Percentiles rank a stretch among this genome's conserved stretches.
Evolutionary conservation across 75 land plant species (phyloP).

Genomic region (Selaginella moellendorffii): DNA sequence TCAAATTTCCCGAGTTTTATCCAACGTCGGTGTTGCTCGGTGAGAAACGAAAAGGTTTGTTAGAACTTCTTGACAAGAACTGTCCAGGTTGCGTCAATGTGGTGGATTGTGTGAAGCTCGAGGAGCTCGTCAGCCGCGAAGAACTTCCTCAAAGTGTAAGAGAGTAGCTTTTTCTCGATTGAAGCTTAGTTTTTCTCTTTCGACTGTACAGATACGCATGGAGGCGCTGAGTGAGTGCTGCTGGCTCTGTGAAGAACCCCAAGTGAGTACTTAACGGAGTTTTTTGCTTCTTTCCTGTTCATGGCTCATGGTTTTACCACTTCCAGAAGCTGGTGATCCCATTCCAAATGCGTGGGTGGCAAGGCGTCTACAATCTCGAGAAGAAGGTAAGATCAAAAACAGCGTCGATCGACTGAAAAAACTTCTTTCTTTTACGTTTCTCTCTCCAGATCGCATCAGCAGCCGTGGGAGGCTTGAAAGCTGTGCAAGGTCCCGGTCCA

Average conservation of each 20-base stretch:
- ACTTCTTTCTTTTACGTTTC: neutral
- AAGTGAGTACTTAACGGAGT: slow-evolving; percentile 5
- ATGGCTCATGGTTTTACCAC: too few species aligned
- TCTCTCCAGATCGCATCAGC: slow-evolving; percentile 37
- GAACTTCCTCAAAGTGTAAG: slow-evolving; percentile 54
- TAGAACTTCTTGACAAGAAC: too few species aligned
- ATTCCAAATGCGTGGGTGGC: slow-evolving; percentile 81
- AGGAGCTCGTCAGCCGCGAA: slow-evolving; percentile 59
- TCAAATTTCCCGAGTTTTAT: slow-evolving; percentile 74
- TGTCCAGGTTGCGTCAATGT: slow-evolving; percentile 81
- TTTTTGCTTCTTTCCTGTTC: neutral
- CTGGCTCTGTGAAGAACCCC: slow-evolving; percentile 86
- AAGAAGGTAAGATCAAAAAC: slow-evolving; percentile 31
- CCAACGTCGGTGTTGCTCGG: slow-evolving; percentile 77
- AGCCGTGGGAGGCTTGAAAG: slow-evolving; percentile 53
- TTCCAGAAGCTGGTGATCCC: slow-evolving; percentile 74
- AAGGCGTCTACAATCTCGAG: slow-evolving; percentile 75
- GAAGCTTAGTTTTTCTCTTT: neutral
- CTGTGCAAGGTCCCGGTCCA: slow-evolving; percentile 43
- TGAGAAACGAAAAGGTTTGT: slow-evolving; percentile 10
- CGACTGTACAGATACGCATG: slow-evolving; percentile 41
- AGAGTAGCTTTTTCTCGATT: neutral
- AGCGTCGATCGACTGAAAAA: neutral
- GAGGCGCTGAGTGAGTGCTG: slow-evolving; percentile 71
- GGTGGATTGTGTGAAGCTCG: slow-evolving; percentile 55